Evolutionary conservation across 345 rosid genomes (phyloP), one percentile per base, ranked within the genome.

Genomic region (Mallotus nudiflorus): DNA sequence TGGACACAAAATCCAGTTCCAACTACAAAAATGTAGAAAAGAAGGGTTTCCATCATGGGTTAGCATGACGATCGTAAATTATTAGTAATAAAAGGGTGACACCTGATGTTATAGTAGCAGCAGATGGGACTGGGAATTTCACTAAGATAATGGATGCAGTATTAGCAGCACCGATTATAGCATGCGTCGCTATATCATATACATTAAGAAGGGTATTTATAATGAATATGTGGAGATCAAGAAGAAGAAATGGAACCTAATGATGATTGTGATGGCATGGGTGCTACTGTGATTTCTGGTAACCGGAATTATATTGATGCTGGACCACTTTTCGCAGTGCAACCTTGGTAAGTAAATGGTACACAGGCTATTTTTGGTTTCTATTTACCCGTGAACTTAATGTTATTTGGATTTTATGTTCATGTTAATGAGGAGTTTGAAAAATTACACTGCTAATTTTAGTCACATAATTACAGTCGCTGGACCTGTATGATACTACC

Each of bases 1-100:
- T 90, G 65, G 81, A 83, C 29, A 73, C 88, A n/a, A 40, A 59
- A 9, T 73, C 82, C 19, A 69, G 60, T 52, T 63, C 80, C 72
- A 61, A 45, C 0, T 29, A 51, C 50, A 64, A 45, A 2, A 40
- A 35, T 39, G 48, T 63, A 28, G 72, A 7, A 55, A 68, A 3
- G 48, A 65, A 68, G 70, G 52, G 16, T 86, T 88, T 65, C 97
- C 97, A 27, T 49, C 75, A 1, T 91, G 96, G 97, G 73, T 91
- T 64, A 68, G 68, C 77, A 77, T 9, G 80, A 78, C 37, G 95
- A 90, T 66, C 77, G 87, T 18, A 61, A 74, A 27, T n/a, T 74
- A 51, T 8, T 74, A 7, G 50, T 44, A 0, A 33, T 45, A 16
- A 68, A 72, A 48, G 80, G 40, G 51, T 72, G 33, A 62, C 56